Evolutionary conservation across 306 rosid genomes (phyloP), one percentile per base, ranked within the genome.

Genomic region (Lupinus albus): DNA sequence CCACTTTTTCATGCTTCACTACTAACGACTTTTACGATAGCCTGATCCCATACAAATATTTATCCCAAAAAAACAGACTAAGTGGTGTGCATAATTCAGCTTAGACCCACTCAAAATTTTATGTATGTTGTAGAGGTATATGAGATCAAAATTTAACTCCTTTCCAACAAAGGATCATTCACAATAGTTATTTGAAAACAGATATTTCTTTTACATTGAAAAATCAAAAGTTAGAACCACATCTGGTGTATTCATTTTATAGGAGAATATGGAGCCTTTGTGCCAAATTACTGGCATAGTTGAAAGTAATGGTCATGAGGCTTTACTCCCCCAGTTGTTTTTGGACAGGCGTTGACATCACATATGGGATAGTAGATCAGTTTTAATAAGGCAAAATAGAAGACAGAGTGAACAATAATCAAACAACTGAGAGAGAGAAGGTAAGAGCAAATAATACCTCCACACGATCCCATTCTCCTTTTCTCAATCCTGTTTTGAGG

Each of bases 401-500:
- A 67, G 33, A 36, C n/a, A 13, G 70, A 25, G 20, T 21, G 15
- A 45, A 41, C 11, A 64, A 69, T 13, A 68, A 39, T 47, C 64
- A 70, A 8, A 30, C 41, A 25, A 18, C 18, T 15, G 9, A 52
- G 54, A 30, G 38, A 8, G 18, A 10, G 25, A 58, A 33, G 32
- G 35, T 6, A 35, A 73, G 58, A 73, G 39, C 11, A 44, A 56
- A 56, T 28, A 33, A 10, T 72, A 93, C 99, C 92, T 90, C 97
- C 41, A 82, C 97, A 11, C 95, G 82, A 77, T 93, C 99, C 76
- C 84, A 88, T 45, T 83, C 99, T 61, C 89, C 97, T 84, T 90
- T 93, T 70, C 92, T 86, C 39, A 88, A 74, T 79, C 99, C 89
- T 1, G 99, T 85, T 82, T 85, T 88, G 66, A 93, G 91, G 77